Evolutionary conservation across 2,329 filamentous ascomycete genomes (phyloP), one percentile per base, ranked within the genome.

Genomic region (Fusarium compactum): DNA sequence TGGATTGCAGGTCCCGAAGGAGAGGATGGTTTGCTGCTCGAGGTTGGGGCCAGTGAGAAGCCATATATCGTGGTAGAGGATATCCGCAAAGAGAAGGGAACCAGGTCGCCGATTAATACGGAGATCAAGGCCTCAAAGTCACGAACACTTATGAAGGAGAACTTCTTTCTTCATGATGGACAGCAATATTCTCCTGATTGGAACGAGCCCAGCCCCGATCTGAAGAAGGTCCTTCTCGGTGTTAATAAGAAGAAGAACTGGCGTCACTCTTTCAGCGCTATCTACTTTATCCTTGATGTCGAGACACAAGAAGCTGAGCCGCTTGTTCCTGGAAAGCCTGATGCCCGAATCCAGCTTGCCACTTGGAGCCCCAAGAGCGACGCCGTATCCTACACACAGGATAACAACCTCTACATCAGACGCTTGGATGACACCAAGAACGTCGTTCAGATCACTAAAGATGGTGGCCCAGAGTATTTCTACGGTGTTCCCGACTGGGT

Each of bases 401-500:
- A 94, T 66, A 98, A 99, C 82, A 97, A 99, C 79, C 83, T 99
- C 75, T 98, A 90, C 77, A 82, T 98, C 46, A 90, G 96, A 54
- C 89, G 89, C 6, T 71, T 89, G 15, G 74, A 66, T 9, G 81
- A 77, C 34, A 87, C 86, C 6, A 82, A 88, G 22, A 81, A 86
- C 18, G 86, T 93, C 7, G 85, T 87, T 8, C 89, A 91, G 67
- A 91, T 99, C 73, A 98, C 96, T 2, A 89, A 85, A 57, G 95
- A 99, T 77, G 96, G 97, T 15, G 93, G 95, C 0, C 85, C 90
- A 1, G 90, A 98, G 73, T 89, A 96, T 64, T 99, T 99, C 80
- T 98, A 99, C 75, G 96, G 96, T 20, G 89, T 98, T 22, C 96
- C 96, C 1, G 97, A 99, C 79, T 99, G 96, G 96, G 96, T 98